Base-by-base conservation (phyloP, 352 stramenopile genomes). In the Globisporangium apiculatum region DNA sequence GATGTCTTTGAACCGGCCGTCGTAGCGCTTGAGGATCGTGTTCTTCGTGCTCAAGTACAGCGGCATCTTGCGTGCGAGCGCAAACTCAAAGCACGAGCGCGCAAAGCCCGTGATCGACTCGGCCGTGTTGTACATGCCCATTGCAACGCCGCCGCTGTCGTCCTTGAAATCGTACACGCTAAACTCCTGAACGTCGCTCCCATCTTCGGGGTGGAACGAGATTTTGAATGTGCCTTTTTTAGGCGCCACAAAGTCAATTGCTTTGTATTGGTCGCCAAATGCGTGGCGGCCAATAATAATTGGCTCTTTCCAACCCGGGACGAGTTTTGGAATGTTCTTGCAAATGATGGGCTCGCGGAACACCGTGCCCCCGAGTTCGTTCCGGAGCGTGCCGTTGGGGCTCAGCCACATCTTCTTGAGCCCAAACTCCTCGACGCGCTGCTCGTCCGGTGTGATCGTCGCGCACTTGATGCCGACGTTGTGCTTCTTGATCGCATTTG, bases 31-130 rank as follows among this genome's bases (percentile, higher is more conserved):
- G 17, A 96, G 71, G 64, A 96, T 96, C 46, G 87, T 96, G 79
- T 96, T 96, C 75, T 96, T 96, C 43, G 87, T 96, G 68, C 69
- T 88, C 68, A 96, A 68, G 66, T 95, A 96, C 56, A 95, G 67
- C 35, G 78, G 73, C 72, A 80, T 72, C 58, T 86, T 79, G 58
- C 76, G 74, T n/a, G 72, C 64, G 15, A 89, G 68, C 6, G 76
- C 79, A 43, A 76, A 89, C 65, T 73, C 62, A 48, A 87, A 85
- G 69, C 76, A 87, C 53, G 77, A 87, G 58, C 67, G 59, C 11
- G 78, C 79, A 62, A 87, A 89, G 43, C 76, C 76, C 35, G 61
- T 71, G 65, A 94, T 89, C 15, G 76, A 87, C 67, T 92, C 85
- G 59, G 73, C 82, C 37, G 83, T 93, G 76, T 96, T 96, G 83